Evolutionary conservation across 2,329 filamentous ascomycete genomes (phyloP).

Genomic region (Helminthosporium solani): DNA sequence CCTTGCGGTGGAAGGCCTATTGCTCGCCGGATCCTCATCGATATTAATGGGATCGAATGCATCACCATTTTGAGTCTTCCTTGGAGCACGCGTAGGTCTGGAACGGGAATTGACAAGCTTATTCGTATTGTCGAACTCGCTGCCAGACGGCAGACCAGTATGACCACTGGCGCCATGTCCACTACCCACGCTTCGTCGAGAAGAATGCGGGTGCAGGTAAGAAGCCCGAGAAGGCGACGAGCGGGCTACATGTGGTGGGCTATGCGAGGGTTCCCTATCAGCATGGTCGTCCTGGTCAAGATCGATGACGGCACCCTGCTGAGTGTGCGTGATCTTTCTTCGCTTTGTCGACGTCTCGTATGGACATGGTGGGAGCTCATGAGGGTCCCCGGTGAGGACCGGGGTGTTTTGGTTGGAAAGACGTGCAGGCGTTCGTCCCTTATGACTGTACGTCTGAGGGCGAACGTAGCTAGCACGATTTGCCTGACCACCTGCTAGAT

Average conservation of each 20-base stretch:
- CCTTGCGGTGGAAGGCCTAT: conserved; percentile 1
- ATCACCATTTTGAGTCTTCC: background rate
- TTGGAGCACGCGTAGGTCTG: conserved; percentile 12
- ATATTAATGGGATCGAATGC: conserved; percentile 5
- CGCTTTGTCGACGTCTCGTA: conserved; percentile 15
- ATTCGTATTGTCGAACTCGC: conserved; percentile 20
- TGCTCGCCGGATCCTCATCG: conserved; percentile 1
- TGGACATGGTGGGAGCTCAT: background rate
- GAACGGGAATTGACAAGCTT: conserved; percentile 9
- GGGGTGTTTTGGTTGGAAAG: background rate
- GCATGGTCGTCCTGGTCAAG: conserved; percentile 17
- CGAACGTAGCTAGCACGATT: too few species aligned
- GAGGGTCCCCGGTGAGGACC: background rate
- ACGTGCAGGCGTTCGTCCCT: background rate
- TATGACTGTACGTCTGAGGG: background rate
- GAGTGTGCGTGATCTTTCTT: conserved; percentile 13
- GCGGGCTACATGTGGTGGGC: background rate
- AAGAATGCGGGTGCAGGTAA: conserved; percentile 4
- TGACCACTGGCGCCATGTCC: conserved; percentile 2
- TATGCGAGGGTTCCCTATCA: background rate
- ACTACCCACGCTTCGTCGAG: conserved; percentile 18
- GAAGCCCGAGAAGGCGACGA: background rate
- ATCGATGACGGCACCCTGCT: conserved; percentile 11
- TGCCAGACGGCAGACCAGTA: conserved; percentile 6
- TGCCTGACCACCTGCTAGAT: too few species aligned